Conservation (phyloP, 1,139 yeast species). For the Wickerhamiella infanticola region DNA sequence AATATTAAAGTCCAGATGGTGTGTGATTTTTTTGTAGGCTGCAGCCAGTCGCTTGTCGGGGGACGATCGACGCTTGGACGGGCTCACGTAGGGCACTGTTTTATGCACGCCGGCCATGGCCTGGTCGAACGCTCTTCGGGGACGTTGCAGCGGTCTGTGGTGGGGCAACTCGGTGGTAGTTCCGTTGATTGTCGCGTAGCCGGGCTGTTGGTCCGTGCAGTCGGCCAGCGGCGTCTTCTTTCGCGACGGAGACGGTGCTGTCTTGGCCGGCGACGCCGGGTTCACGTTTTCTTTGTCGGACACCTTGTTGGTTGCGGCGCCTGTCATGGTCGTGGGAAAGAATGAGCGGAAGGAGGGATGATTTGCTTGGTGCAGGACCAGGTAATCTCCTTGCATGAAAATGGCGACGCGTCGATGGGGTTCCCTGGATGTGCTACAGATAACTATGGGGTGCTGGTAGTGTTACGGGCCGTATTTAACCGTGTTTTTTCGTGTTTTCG, state of each 20-base stretch:
- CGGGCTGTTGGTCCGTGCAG: neutral
- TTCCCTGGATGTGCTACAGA: no score
- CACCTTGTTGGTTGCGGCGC: neutral
- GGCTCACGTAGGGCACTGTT: neutral
- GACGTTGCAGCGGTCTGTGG: neutral
- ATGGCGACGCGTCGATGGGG: no score
- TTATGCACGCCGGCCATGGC: neutral
- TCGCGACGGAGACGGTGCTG: neutral
- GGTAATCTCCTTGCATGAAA: no score
- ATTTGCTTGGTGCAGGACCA: no score
- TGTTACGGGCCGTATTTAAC: no score
- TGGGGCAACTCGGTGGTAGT: neutral
- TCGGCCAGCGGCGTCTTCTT: neutral
- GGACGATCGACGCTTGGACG: neutral
- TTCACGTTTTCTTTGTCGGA: neutral
- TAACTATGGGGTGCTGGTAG: no score
- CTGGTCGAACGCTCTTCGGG: neutral
- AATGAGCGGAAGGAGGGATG: no score
- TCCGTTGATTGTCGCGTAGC: neutral
- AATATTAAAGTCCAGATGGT: neutral
- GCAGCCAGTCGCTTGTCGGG: neutral
- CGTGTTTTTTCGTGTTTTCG: neutral
- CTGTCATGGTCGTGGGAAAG: neutral
- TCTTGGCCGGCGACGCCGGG: neutral
- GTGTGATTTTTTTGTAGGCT: neutral